Base-by-base conservation (phyloP, 2,329 filamentous ascomycete genomes). In the Stemphylium vesicarium region DNA sequence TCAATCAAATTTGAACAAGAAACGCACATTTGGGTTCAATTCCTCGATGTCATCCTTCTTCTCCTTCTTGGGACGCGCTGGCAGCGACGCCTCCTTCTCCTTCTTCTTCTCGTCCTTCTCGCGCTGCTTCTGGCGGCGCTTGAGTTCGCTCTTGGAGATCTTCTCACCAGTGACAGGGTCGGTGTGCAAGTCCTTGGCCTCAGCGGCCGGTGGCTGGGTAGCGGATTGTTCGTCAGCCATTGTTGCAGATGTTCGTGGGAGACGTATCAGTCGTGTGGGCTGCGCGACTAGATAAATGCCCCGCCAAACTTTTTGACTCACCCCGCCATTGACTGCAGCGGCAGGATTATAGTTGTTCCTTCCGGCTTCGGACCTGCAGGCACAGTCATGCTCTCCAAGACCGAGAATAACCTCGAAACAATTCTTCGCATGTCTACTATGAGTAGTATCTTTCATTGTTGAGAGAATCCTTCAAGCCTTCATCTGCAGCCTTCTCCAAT, bases 81-180 rank as follows among this genome's bases (percentile, higher is more conserved):
- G 81, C 56, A 87, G 82, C 45, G 85, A 82, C 47, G 91, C 90
- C 24, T 87, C 90, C 83, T 92, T 94, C 80, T 92, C 87, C 67
- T 87, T 90, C 83, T 92, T 94, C 80, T 92, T 87, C 69, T 88
- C 87, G 88, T 96, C 97, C 81, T 92, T 91, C 65, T 89, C 89
- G 65, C 94, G 88, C 74, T 88, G 84, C 91, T 99, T 99, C 81
- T 93, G 86, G 71, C 94, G 88, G 82, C 91, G 94, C 91, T 99
- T 99, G 77, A 98, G 64, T 63, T 82, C 80, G 53, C 72, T 77
- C 78, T 82, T 82, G 73, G 78, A 80, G 50, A 88, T 82, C 71
- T 78, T 88, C 81, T 99, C 95, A 70, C 95, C 95, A 12, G 95
- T 98, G 62, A 93, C 91, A 72, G 96, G 91, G 77, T 99, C 95